Conservation (phyloP, 2,329 filamentous ascomycete genomes). For the Rachicladosporium sp. region DNA sequence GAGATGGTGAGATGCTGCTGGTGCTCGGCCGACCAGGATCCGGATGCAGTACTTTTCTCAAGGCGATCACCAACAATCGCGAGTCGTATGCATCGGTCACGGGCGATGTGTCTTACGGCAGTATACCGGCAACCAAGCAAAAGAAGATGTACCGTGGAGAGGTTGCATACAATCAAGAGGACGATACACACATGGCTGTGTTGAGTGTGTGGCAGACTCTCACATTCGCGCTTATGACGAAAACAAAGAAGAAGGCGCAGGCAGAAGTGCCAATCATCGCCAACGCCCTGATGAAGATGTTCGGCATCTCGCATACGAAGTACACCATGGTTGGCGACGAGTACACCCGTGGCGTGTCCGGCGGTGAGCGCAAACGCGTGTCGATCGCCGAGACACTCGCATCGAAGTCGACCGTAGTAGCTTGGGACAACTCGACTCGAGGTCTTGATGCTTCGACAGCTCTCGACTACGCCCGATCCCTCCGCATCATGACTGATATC, state of each 20-base stretch:
- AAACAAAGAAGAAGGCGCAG: conserved; percentile 55
- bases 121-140: conserved; percentile 56
- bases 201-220: conserved; percentile 70
- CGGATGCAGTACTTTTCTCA: conserved; percentile 67
- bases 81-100: conserved; percentile 52
- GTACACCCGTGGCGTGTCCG: conserved; percentile 59
- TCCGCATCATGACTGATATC: conserved; percentile 71
- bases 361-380: conserved; percentile 70
- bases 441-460: conserved; percentile 72
- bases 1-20: conserved; percentile 56
- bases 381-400: conserved; percentile 67
- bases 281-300: conserved; percentile 61
- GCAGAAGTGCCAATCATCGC: conserved; percentile 56
- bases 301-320: conserved; percentile 64
- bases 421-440: conserved; percentile 70
- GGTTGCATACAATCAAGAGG: conserved; percentile 67
- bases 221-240: conserved; percentile 61
- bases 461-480: conserved; percentile 62
- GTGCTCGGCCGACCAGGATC: conserved; percentile 61
- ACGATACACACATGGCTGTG: conserved; percentile 61
- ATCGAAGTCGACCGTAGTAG: conserved; percentile 59
- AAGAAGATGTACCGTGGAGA: conserved; percentile 59
- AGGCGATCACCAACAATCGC: conserved; percentile 60
- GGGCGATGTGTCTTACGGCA: conserved; percentile 61
- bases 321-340: conserved; percentile 67